Conservation (phyloP, 768 basidiomycete species). For the Trametes elegans region DNA sequence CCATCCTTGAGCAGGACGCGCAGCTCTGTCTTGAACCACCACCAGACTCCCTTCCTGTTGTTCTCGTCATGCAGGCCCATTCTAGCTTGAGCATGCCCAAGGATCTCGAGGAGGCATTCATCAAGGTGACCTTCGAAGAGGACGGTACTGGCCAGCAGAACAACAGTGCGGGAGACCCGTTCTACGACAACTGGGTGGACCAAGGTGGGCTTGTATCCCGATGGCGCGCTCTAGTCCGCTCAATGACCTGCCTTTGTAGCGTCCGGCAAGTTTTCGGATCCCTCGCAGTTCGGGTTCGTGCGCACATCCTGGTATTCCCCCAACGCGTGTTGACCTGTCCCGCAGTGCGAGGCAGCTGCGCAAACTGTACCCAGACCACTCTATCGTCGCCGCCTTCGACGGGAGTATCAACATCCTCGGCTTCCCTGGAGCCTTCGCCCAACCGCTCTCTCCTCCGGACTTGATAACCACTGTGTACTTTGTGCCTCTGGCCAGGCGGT, state of each 20-base stretch:
- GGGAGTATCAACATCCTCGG: conserved; percentile 42
- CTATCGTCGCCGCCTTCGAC: conserved; percentile 54
- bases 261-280: conserved; percentile 49
- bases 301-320: background rate
- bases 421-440: conserved; percentile 48
- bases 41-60: too few species aligned
- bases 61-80: too few species aligned
- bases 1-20: too few species aligned
- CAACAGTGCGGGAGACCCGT: conserved; percentile 28
- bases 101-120: conserved; percentile 40
- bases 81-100: background rate
- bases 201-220: conserved; percentile 37
- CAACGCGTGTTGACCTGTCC: background rate
- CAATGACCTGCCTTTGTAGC: conserved; percentile 31
- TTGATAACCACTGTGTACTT: conserved; percentile 51
- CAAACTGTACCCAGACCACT: conserved; percentile 59
- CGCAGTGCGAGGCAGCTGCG: conserved; percentile 47
- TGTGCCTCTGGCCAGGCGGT: conserved; percentile 42
- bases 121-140: conserved; percentile 44
- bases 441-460: conserved; percentile 47
- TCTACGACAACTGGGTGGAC: conserved; percentile 53
- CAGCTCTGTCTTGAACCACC: background rate
- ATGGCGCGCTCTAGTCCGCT: background rate
- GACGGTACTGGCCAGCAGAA: conserved; percentile 7
- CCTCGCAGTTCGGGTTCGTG: conserved; percentile 28